Evolutionary conservation across 768 basidiomycete species (phyloP).

Genomic region (Lactarius hengduanensis): DNA sequence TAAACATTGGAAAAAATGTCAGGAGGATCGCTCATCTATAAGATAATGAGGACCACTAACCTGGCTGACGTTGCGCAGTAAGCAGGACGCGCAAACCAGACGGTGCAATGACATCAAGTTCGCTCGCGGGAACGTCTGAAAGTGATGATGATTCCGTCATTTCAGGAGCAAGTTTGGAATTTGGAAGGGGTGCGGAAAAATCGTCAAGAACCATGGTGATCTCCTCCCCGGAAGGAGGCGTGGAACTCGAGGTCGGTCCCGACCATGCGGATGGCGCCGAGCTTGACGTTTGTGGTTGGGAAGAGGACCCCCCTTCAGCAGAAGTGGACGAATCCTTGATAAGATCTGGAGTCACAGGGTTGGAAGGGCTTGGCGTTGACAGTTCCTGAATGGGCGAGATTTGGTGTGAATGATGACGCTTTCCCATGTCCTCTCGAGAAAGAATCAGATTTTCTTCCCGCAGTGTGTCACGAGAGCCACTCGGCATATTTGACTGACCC

Average conservation of each 20-base stretch:
- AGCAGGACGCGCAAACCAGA: background rate
- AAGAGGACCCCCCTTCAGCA: conserved; percentile 1
- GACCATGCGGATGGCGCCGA: conserved; percentile 12
- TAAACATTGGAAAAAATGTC: background rate
- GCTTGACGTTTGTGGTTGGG: conserved; percentile 6
- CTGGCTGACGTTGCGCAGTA: background rate
- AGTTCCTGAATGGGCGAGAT: conserved; percentile 15
- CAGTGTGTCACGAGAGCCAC: background rate
- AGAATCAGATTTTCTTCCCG: background rate
- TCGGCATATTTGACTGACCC: background rate
- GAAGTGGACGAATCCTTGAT: conserved; percentile 19
- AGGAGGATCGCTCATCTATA: background rate
- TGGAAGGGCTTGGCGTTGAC: conserved; percentile 2
- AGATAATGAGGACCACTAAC: conserved; percentile 14
- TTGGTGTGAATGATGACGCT: background rate
- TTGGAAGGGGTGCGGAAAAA: conserved; percentile 1
- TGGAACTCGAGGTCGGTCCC: background rate
- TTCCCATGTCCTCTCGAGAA: background rate
- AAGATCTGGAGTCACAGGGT: conserved; percentile 19
- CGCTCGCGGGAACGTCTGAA: background rate
- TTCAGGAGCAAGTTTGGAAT: background rate
- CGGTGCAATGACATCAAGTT: background rate
- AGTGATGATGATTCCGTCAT: background rate
- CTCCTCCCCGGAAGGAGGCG: conserved; percentile 10
- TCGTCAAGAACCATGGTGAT: conserved; percentile 17